Percentiles rank a stretch among this genome's conserved stretches.
phyloP scores from a whole-genome alignment of 1,139 yeast species.

The Lodderomyces parapsilosis region DNA sequence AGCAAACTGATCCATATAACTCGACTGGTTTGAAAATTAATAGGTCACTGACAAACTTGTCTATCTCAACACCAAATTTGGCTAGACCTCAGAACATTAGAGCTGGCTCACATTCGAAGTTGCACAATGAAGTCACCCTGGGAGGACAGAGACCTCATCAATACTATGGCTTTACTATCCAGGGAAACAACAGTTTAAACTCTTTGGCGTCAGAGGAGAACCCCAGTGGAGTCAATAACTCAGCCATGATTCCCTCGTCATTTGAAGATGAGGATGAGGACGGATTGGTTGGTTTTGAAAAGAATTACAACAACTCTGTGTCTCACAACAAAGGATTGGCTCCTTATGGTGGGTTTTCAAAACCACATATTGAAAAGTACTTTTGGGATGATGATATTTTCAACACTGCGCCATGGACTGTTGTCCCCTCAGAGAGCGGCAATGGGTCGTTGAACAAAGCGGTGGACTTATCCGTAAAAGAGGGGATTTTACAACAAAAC shows the following conservation, averaged over 20 bases:
- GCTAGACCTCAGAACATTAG: slow-evolving; percentile 1
- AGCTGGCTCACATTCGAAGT: slow-evolving; percentile 1
- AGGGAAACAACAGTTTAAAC: slow-evolving; percentile 28
- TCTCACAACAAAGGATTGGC: slow-evolving; percentile 41
- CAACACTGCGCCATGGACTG: slow-evolving; percentile 73
- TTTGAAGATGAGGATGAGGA: slow-evolving; percentile 18
- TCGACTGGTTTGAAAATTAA: slow-evolving; percentile 43
- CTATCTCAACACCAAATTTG: slow-evolving; percentile 20
- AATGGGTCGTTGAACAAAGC: slow-evolving; percentile 91
- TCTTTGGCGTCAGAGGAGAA: slow-evolving; percentile 30
- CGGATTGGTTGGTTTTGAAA: slow-evolving; percentile 5
- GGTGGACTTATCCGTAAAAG: slow-evolving; percentile 58
- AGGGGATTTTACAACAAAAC: slow-evolving; percentile 45
- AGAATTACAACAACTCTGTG: slow-evolving; percentile 5
- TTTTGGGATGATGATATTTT: slow-evolving; percentile 55
- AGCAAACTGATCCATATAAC: slow-evolving; percentile 30
- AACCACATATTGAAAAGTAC: slow-evolving; percentile 46
- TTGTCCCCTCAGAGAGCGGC: slow-evolving; percentile 70
- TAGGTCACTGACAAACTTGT: slow-evolving; percentile 22
- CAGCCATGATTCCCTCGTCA: slow-evolving; percentile 9
- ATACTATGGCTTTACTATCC: slow-evolving; percentile 23
- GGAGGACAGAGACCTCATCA: slow-evolving; percentile 7
- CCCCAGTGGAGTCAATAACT: slow-evolving; percentile 3
- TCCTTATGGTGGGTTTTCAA: slow-evolving; percentile 77
- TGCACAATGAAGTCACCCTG: not conserved